Evolutionary conservation across 2,329 filamentous ascomycete species (phyloP).

Genomic region (Penicillium paneum): DNA sequence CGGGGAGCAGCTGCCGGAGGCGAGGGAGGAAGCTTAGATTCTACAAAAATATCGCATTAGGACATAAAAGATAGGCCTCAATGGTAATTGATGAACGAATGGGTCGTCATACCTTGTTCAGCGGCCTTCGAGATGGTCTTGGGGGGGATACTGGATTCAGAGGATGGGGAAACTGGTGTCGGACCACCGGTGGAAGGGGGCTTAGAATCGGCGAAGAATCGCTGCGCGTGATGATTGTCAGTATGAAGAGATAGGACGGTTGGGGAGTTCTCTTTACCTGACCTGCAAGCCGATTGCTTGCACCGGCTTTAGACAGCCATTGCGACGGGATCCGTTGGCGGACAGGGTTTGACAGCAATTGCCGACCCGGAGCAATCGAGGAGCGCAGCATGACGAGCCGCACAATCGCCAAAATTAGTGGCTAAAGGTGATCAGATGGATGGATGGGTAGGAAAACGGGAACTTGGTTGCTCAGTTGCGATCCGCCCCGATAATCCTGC

Average conservation of each 20-base stretch:
- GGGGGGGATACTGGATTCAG: slow-evolving; percentile 49
- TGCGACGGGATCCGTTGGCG: slow-evolving; percentile 39
- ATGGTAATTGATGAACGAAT: slow-evolving; percentile 6
- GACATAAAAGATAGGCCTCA: slow-evolving; percentile 1
- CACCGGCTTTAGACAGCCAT: slow-evolving; percentile 43
- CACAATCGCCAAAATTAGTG: slow-evolving; percentile 34
- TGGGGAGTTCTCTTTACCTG: slow-evolving; percentile 36
- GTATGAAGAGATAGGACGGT: slow-evolving; percentile 16
- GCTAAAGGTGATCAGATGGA: slow-evolving; percentile 23
- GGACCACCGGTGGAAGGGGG: slow-evolving; percentile 36
- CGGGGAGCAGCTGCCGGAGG: slow-evolving; percentile 51
- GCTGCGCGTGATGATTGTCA: slow-evolving; percentile 35
- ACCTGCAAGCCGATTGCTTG: slow-evolving; percentile 39
- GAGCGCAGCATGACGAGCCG: slow-evolving; percentile 56
- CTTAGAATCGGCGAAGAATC: slow-evolving; percentile 52
- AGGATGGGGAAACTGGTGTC: slow-evolving; percentile 45
- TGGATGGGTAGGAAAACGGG: slow-evolving; percentile 31
- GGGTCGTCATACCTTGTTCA: slow-evolving; percentile 27
- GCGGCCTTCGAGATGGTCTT: slow-evolving; percentile 48
- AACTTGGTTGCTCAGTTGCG: slow-evolving; percentile 37
- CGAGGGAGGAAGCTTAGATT: slow-evolving; percentile 34
- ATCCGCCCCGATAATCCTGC: slow-evolving; percentile 38
- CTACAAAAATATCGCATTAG: slow-evolving; percentile 40
- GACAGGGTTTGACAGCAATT: slow-evolving; percentile 40
- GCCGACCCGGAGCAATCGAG: slow-evolving; percentile 50